These are phyloP conservation scores for Henckelia pumila DNA, from an alignment of 257 asterid species.

Conservation along the genomic window DNA sequence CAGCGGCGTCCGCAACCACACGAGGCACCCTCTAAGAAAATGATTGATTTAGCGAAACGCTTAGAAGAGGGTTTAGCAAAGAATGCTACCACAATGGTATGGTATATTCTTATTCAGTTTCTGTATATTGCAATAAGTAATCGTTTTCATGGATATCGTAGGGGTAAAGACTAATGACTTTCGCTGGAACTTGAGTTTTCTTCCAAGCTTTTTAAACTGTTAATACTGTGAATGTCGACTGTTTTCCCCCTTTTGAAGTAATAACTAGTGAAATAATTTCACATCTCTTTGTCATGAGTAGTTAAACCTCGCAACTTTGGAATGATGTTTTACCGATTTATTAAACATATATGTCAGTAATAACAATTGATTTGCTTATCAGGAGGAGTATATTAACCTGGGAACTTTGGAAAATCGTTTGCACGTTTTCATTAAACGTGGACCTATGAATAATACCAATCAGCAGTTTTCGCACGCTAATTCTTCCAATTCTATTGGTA, in stretches of 20 bases:
- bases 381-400: slow-evolving; percentile 87
- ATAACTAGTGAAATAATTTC: too few relatives aligned
- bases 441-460: slow-evolving; percentile 43
- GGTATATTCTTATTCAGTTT: slow-evolving; percentile 20
- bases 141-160: not conserved
- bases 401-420: slow-evolving; percentile 74
- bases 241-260: slow-evolving; percentile 17
- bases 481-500: slow-evolving; percentile 75
- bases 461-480: slow-evolving; percentile 74
- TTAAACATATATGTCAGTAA: slow-evolving; percentile 21
- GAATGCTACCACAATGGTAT: slow-evolving; percentile 79
- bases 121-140: not conserved
- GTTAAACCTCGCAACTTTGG: slow-evolving; percentile 66
- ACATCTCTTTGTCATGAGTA: slow-evolving; percentile 52
- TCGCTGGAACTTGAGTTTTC: not conserved
- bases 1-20: slow-evolving; percentile 62
- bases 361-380: slow-evolving; percentile 9
- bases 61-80: slow-evolving; percentile 76
- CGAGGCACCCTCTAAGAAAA: slow-evolving; percentile 53
- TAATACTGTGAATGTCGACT: slow-evolving; percentile 17
- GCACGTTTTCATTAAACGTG: slow-evolving; percentile 40
- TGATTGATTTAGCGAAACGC: slow-evolving; percentile 68
- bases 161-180: not conserved
- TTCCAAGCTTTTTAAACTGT: not conserved
- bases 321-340: slow-evolving; percentile 58